Evolutionary conservation across 331 rosid genomes (phyloP).

Genomic region (Telfairia occidentalis): DNA sequence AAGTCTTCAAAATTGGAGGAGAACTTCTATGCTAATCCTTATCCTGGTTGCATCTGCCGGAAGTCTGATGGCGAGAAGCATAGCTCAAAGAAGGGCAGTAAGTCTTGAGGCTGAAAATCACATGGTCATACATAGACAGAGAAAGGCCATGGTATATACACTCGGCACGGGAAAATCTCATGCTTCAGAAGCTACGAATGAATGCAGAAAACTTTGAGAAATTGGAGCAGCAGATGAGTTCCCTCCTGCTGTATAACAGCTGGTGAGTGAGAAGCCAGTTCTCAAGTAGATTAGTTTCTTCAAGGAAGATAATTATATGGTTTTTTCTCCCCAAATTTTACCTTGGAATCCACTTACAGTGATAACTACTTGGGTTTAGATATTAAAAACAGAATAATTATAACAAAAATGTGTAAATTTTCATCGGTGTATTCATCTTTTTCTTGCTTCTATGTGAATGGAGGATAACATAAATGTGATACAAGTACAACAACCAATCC

Average conservation of each 20-base stretch:
- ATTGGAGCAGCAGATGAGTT: background rate
- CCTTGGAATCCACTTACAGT: background rate
- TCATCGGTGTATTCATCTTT: background rate
- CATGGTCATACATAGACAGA: background rate
- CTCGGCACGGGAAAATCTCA: background rate
- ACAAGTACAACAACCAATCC: background rate
- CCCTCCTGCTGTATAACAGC: background rate
- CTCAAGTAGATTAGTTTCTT: background rate
- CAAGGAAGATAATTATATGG: background rate
- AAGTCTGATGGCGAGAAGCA: conserved; percentile 16
- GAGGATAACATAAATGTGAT: conserved; percentile 2
- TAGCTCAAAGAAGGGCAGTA: background rate
- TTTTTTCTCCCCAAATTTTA: background rate
- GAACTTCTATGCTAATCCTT: conserved; percentile 91
- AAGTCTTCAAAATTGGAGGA: conserved; percentile 77
- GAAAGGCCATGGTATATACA: background rate
- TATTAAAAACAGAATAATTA: background rate
- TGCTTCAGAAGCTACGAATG: background rate
- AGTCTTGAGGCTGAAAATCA: background rate
- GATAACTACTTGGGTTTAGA: background rate
- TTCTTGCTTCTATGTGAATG: conserved; percentile 4
- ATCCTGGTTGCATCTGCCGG: conserved; percentile 84
- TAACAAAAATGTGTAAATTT: background rate
- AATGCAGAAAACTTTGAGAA: background rate
- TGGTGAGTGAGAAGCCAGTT: background rate